Conservation (phyloP, 2,329 filamentous ascomycete species). For the Diaporthe sp. region DNA sequence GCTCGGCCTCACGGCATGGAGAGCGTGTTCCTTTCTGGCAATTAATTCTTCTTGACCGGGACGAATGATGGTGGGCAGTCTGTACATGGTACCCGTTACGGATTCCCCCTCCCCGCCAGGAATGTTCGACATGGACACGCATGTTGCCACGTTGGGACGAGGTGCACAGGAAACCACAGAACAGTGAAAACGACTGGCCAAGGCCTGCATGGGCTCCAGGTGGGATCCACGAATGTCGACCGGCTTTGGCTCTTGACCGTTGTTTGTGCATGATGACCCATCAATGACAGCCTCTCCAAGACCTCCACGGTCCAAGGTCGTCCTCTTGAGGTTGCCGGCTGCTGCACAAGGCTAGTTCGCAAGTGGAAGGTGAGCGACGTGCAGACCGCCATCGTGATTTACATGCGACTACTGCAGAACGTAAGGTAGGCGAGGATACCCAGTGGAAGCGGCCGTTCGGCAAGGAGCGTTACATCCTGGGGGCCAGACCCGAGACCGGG, state of each 20-base stretch:
- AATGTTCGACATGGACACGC: neutral
- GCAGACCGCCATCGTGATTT: slow-evolving; percentile 35
- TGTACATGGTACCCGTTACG: neutral
- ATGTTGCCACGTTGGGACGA: neutral
- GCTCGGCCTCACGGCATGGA: neutral
- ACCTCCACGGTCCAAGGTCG: neutral
- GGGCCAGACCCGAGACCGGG: slow-evolving; percentile 34
- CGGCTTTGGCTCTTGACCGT: neutral
- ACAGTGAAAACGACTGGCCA: neutral
- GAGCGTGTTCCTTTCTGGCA: neutral
- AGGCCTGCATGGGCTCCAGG: neutral
- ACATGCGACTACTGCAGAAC: slow-evolving; percentile 27
- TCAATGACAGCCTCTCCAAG: neutral
- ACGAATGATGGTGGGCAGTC: neutral
- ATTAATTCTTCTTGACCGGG: neutral
- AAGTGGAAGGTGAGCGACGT: slow-evolving; percentile 22
- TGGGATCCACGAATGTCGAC: neutral
- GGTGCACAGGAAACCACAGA: neutral
- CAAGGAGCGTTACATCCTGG: neutral
- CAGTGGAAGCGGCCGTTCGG: slow-evolving; percentile 14
- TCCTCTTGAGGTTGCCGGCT: neutral
- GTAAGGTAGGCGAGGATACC: neutral
- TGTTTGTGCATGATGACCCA: neutral
- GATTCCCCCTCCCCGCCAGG: neutral
- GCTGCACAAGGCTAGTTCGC: slow-evolving; percentile 11